These are phyloP conservation scores for Hypoxylon sp. DNA, from an alignment of 2,329 filamentous ascomycete genomes.

Conservation along the genomic window DNA sequence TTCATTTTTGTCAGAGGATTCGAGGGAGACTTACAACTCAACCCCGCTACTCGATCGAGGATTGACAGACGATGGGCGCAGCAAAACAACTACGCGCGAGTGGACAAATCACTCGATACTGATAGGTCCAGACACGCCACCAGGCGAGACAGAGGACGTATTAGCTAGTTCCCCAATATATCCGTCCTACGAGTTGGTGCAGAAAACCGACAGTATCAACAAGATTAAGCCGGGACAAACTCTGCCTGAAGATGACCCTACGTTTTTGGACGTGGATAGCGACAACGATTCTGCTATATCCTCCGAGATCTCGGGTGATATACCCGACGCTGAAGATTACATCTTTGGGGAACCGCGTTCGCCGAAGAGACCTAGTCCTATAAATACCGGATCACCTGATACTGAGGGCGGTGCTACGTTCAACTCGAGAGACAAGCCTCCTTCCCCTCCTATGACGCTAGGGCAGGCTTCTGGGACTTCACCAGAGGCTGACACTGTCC, in stretches of 20 bases:
- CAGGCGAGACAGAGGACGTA: slow-evolving; percentile 53
- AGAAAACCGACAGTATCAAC: slow-evolving; percentile 68
- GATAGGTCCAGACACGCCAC: slow-evolving; percentile 61
- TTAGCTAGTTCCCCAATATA: slow-evolving; percentile 54
- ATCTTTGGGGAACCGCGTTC: slow-evolving; percentile 51
- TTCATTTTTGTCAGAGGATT: slow-evolving; percentile 72
- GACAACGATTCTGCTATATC: slow-evolving; percentile 72
- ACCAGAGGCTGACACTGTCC: slow-evolving; percentile 57
- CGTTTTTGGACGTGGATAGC: slow-evolving; percentile 58
- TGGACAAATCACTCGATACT: slow-evolving; percentile 72
- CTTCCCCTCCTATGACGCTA: slow-evolving; percentile 65
- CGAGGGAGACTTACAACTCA: slow-evolving; percentile 82
- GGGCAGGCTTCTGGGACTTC: slow-evolving; percentile 64
- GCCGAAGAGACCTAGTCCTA: slow-evolving; percentile 48
- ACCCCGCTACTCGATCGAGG: slow-evolving; percentile 82
- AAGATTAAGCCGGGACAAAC: slow-evolving; percentile 58
- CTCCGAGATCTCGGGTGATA: slow-evolving; percentile 73
- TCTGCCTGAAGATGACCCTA: slow-evolving; percentile 45
- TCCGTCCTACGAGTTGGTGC: slow-evolving; percentile 69
- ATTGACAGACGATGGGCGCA: slow-evolving; percentile 65
- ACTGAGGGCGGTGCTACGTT: slow-evolving; percentile 24
- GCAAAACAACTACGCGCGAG: slow-evolving; percentile 59
- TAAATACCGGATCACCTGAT: slow-evolving; percentile 52
- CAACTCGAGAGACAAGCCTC: slow-evolving; percentile 49
- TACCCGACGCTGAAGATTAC: slow-evolving; percentile 57